These are phyloP conservation scores for Tulasnella sp. DNA, from an alignment of 768 basidiomycete genomes.

Conservation along the genomic window DNA sequence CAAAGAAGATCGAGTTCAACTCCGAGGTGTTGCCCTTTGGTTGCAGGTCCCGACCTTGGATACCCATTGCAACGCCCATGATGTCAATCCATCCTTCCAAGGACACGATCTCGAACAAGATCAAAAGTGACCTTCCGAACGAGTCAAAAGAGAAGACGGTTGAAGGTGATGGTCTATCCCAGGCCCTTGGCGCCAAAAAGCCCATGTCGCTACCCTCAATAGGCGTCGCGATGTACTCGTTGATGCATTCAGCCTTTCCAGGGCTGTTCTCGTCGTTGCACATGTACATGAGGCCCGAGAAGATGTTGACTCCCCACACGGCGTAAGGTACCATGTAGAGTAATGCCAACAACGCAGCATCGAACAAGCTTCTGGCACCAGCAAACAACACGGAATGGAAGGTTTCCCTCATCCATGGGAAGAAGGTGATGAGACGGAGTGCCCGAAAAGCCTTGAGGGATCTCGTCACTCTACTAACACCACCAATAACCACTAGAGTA, in stretches of 20 bases:
- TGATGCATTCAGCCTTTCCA: constrained; percentile 52
- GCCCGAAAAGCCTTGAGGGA: constrained; percentile 81
- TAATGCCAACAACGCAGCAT: constrained; percentile 79
- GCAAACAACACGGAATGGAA: constrained; percentile 80
- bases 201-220: constrained; percentile 43
- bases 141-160: constrained; percentile 83
- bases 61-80: constrained; percentile 64
- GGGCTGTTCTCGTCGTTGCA: constrained; percentile 56
- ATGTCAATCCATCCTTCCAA: constrained; percentile 97
- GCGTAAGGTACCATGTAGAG: constrained; percentile 88
- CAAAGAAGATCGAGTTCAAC: constrained; percentile 78
- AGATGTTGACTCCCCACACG: constrained; percentile 90
- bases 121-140: constrained; percentile 70
- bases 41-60: constrained; percentile 56
- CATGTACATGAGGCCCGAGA: constrained; percentile 64
- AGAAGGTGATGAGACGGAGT: constrained; percentile 77
- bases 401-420: constrained; percentile 72
- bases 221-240: constrained; percentile 52
- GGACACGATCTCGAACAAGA: constrained; percentile 92
- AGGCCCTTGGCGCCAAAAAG: constrained; percentile 72
- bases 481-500: constrained; percentile 59
- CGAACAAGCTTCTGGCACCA: constrained; percentile 70
- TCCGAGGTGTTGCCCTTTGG: constrained; percentile 60
- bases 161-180: constrained; percentile 73
- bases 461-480: constrained; percentile 67